Conservation (phyloP, 225 moss, liverwort and hornwort species). For the Asterella californica region DNA sequence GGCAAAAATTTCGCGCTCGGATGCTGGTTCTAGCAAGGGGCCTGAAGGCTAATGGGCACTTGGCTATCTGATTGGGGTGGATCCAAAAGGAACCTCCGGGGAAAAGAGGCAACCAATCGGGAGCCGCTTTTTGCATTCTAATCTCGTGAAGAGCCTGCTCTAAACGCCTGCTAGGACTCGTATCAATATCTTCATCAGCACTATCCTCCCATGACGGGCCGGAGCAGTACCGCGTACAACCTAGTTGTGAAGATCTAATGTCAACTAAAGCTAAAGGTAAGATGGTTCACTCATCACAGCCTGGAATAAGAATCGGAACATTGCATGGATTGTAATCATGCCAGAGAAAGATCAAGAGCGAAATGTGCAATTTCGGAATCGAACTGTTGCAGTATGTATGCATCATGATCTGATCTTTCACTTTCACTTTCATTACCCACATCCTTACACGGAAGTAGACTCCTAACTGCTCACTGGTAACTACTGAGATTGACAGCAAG, state of each 20-base stretch:
- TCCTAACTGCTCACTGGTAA: too few relatives aligned
- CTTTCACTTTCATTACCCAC: too few relatives aligned
- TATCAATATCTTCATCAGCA: constrained; percentile 25
- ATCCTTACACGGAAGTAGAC: too few relatives aligned
- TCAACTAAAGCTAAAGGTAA: too few relatives aligned
- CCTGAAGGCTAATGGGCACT: constrained; percentile 19
- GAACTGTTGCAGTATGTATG: too few relatives aligned
- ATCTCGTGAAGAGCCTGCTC: constrained; percentile 73
- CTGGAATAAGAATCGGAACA: too few relatives aligned
- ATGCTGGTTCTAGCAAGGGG: constrained; percentile 47
- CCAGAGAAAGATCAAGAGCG: too few relatives aligned
- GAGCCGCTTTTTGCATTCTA: constrained; percentile 70
- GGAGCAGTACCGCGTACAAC: constrained; percentile 16
- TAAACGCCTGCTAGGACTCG: constrained; percentile 37
- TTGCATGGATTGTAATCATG: too few relatives aligned
- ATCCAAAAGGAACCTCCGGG: constrained; percentile 77
- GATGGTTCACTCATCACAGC: too few relatives aligned
- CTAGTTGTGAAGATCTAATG: constrained; percentile 1
- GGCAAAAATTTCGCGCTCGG: constrained; percentile 62
- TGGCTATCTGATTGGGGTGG: constrained; percentile 52
- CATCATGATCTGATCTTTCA: too few relatives aligned
- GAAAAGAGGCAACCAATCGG: constrained; percentile 69
- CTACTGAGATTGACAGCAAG: too few relatives aligned
- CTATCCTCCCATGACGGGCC: constrained; percentile 22
- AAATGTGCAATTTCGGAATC: too few relatives aligned